Base-by-base conservation (phyloP, 305 asterid genomes). In the Solanum hybrid region DNA sequence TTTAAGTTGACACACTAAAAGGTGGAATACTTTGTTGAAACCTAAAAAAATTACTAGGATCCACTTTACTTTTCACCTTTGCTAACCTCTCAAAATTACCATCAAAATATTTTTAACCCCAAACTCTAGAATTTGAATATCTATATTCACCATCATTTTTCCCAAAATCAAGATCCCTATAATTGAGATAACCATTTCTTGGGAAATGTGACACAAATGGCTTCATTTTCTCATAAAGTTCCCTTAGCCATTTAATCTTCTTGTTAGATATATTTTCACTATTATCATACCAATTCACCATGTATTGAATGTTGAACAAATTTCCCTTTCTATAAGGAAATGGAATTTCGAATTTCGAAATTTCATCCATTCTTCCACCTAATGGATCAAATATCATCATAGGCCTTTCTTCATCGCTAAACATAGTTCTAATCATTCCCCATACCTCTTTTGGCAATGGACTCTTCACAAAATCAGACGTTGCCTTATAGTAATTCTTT, bases 91-190 rank as follows among this genome's bases (percentile, higher is more conserved):
- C 90, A 57, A 93, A 94, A 61, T 94, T 94, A 5, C 90, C 90
- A 72, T 90, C 92, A 33, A 91, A 93, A 61, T 94, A 94, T 86
- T 83, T 92, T 37, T 92, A 92, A 8, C 94, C 95, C 96, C 94
- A 92, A 36, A 91, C 87, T 89, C 45, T 90, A 22, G 90, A 93
- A 17, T 31, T 20, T 12, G 57, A 57, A 24, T 92, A 94, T 86
- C 89, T 90, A 15, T 37, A 94, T 22, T 57, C 73, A 10, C 73
- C 39, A 24, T 87, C 90, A 73, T 93, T 93, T 10, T 15, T 1
- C 4, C 96, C 95, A 87, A 93, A 26, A 31, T 91, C 94, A n/a
- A 93, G 94, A 92, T 94, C 95, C 82, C 76, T 94, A 90, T 94
- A 93, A 41, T 93, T 94, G n/a, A 92, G 5, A 41, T 93, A 93